Conservation (phyloP, 1,284 basidiomycete genomes). For the Erythrobasidium hasegawianum region DNA sequence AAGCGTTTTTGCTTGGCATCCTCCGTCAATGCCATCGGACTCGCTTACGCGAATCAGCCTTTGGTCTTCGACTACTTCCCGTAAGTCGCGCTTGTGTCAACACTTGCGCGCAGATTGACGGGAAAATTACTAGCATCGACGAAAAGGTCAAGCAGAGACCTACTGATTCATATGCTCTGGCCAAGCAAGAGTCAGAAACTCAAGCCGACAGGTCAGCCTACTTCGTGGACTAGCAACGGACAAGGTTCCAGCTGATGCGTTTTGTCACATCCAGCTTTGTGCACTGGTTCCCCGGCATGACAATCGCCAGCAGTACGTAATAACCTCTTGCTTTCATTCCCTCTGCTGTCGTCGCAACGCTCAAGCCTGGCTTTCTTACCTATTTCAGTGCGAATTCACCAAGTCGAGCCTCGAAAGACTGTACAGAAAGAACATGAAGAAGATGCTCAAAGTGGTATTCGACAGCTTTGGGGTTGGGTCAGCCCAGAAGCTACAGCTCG, state of each 20-base stretch:
- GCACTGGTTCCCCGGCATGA: constrained; percentile 26
- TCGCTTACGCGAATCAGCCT: constrained; percentile 42
- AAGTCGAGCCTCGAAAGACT: constrained; percentile 15
- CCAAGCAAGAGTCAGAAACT: constrained; percentile 15
- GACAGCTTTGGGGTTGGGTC: constrained; percentile 34
- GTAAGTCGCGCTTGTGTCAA: constrained; percentile 46
- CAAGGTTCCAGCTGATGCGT: no score
- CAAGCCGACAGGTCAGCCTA: constrained; percentile 26
- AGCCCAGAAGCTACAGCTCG: constrained; percentile 26
- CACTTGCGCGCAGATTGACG: no score
- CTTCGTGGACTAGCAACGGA: no score
- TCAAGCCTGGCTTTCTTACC: no score
- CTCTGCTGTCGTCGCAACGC: no score
- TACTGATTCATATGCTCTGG: constrained; percentile 49
- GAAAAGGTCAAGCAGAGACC: constrained; percentile 64
- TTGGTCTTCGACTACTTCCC: constrained; percentile 55
- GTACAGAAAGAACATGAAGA: constrained; percentile 16
- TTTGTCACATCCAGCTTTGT: constrained; percentile 2
- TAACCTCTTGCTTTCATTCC: no score
- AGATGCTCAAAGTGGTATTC: constrained; percentile 11
- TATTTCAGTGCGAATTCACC: constrained; percentile 20
- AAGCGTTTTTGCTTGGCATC: constrained; percentile 65
- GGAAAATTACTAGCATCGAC: no score
- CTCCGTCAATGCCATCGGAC: constrained; percentile 60
- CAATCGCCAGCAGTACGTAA: constrained; percentile 7